Base-by-base conservation (phyloP, 2,329 filamentous ascomycete genomes). In the Herpotrichia juniperi region DNA sequence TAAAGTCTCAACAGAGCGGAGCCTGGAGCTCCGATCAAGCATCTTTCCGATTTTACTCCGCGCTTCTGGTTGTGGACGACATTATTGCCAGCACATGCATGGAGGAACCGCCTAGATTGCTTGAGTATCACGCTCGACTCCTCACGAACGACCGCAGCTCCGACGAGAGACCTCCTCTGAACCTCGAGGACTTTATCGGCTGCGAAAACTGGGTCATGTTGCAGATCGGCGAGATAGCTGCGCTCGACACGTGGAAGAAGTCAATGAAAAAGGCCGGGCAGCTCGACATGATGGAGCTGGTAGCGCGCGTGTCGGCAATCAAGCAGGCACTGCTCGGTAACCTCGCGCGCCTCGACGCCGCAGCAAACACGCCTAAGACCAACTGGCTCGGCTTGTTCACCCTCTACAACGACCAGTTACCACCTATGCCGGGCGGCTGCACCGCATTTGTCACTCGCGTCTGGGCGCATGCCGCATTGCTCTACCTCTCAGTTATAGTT, bases 11-110 rank as follows among this genome's bases (percentile, higher is more conserved):
- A 17, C 40, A 31, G 25, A 49, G 34, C 42, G 42, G 57, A 31
- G 51, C 58, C 28, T 61, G 56, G 58, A 51, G 48, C 2, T 59
- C 71, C 7, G 72, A 74, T 45, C 72, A 74, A 52, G 66, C 66
- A 11, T 68, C 69, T 3, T 71, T 76, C 45, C 63, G 60, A 19
- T 76, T 76, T 57, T 74, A 67, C 2, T 60, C 71, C 5, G 54
- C 71, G 2, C 50, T 73, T 8, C 32, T 75, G 11, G 51, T 75
- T 40, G 58, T 73, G 1, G 66, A 72, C 47, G 74, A 75, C 34
- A 68, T 74, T 31, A 59, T 76, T 40, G 67, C 72, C 2, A 69
- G 70, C 55, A 74, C 70, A 4, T 50, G 61, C 1, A 66, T 68
- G 10, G 59, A 63, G 21, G 59, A 70, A 22, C 45, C 61, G 22